phyloP scores from a whole-genome alignment of 805 yeast species.

The Zygoascus biomembranicola region DNA sequence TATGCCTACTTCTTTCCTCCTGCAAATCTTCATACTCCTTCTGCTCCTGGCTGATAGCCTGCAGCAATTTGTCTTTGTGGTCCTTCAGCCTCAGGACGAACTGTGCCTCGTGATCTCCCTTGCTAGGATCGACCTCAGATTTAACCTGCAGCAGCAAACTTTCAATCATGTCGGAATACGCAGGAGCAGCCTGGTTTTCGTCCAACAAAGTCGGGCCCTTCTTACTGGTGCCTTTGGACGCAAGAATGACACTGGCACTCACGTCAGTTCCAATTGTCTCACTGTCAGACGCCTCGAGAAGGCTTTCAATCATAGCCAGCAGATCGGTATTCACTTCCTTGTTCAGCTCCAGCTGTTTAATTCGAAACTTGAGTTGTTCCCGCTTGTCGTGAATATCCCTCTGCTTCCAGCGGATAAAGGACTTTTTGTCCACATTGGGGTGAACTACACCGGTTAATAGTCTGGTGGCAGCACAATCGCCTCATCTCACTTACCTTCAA shows the following conservation, averaged over 20 bases:
- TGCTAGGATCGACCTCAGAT: constrained; percentile 34
- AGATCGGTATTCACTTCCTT: constrained; percentile 71
- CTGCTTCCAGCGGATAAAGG: constrained; percentile 94
- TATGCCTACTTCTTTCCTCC: constrained; percentile 63
- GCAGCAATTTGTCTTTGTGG: constrained; percentile 65
- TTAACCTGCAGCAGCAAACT: constrained; percentile 74
- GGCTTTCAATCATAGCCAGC: constrained; percentile 60
- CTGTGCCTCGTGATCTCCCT: constrained; percentile 24
- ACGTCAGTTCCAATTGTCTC: constrained; percentile 18
- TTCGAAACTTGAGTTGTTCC: constrained; percentile 67
- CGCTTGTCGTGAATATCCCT: constrained; percentile 94
- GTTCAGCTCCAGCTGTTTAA: constrained; percentile 67
- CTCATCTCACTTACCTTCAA: constrained; percentile 40
- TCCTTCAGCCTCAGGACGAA: constrained; percentile 35
- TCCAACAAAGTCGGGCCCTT: constrained; percentile 18
- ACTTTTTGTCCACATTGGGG: constrained; percentile 91
- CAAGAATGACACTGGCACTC: constrained; percentile 18
- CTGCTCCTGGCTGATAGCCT: constrained; percentile 53
- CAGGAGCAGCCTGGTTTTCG: constrained; percentile 28
- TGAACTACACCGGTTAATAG: constrained; percentile 45
- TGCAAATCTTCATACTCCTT: constrained; percentile 59
- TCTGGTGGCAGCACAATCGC: background rate
- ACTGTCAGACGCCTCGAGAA: constrained; percentile 38
- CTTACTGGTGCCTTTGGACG: constrained; percentile 18
- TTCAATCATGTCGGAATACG: constrained; percentile 88